Evolutionary conservation across 768 basidiomycete genomes (phyloP), one percentile per base, ranked within the genome.

Genomic region (Crassisporium funariophilum): DNA sequence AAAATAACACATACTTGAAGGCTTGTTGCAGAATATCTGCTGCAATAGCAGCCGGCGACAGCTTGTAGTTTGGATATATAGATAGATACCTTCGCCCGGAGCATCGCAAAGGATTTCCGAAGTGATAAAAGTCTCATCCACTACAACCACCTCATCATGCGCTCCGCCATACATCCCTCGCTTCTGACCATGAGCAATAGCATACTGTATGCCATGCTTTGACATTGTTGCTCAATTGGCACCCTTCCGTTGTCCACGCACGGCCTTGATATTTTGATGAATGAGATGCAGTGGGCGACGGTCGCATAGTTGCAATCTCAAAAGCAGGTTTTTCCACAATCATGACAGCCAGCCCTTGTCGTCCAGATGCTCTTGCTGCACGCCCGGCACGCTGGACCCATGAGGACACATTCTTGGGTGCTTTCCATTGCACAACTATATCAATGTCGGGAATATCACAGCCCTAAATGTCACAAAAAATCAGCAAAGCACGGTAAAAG

Each of bases 381-480:
- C 67, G 53, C 0, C 69, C 68, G 0, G 68, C 67, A 0, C 65
- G 57, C 42, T 69, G 69, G 0, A 69, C 57, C 17, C 53, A 73
- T 2, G 58, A 54, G 0, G 68, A 70, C 0, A 71, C 13, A 5
- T 50, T 55, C 2, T 27, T 12, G 0, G 70, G 65, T 0, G 60
- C 16, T 24, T 69, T 72, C 69, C 69, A 73, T 37, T 72, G 71
- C 0, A 71, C 62, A 0, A 72, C 69, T 19, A 68, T 17, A n/a
- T 69, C 67, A 4, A 73, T 57, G 41, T 70, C 62, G 0, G 64
- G 57, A 15, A 70, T 60, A 45, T 70, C 60, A 23, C 64, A 65
- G 0, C 72, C 66, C 64, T 65, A 25, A 29, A 29, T 5, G 4
- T 5, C 29, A 19, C 49, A 15, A 12, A 16, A 29, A 17, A 43